Evolutionary conservation across 148 eudicot species (phyloP).

Genomic region (Vaccinium vitisidaea): DNA sequence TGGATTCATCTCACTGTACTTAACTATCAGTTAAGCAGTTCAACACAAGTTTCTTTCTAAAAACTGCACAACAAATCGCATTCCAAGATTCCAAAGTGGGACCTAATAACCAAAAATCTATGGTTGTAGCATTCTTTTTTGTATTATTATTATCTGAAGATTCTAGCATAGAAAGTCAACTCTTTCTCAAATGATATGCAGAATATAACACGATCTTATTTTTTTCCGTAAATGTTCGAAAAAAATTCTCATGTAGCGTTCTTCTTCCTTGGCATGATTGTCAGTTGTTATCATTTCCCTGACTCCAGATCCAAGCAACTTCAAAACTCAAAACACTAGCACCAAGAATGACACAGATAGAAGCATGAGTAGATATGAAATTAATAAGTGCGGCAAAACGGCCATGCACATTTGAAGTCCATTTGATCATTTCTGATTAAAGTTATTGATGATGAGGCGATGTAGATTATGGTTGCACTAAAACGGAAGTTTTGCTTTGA

Average conservation of each 20-base stretch:
- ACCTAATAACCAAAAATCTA: background rate
- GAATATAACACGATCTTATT: background rate
- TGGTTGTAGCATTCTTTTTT: background rate
- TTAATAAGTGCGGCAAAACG: background rate
- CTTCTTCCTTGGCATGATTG: background rate
- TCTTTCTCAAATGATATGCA: background rate
- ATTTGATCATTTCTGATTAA: background rate
- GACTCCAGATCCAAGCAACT: background rate
- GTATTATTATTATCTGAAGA: background rate
- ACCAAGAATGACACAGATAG: background rate
- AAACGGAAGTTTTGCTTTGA: background rate
- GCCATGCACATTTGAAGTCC: background rate
- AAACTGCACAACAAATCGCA: background rate
- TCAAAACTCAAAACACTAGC: background rate
- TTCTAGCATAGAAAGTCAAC: background rate
- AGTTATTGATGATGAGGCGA: background rate
- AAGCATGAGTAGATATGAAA: background rate
- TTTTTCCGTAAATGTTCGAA: background rate
- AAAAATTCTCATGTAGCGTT: background rate
- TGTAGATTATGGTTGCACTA: background rate
- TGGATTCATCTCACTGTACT: background rate
- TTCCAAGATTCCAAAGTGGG: background rate
- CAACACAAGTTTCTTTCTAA: background rate
- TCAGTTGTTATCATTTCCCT: background rate
- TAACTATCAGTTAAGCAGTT: slow-evolving; percentile 5